These are phyloP conservation scores for Hibiscus syriacus DNA, from an alignment of 345 rosid species.

Conservation along the genomic window DNA sequence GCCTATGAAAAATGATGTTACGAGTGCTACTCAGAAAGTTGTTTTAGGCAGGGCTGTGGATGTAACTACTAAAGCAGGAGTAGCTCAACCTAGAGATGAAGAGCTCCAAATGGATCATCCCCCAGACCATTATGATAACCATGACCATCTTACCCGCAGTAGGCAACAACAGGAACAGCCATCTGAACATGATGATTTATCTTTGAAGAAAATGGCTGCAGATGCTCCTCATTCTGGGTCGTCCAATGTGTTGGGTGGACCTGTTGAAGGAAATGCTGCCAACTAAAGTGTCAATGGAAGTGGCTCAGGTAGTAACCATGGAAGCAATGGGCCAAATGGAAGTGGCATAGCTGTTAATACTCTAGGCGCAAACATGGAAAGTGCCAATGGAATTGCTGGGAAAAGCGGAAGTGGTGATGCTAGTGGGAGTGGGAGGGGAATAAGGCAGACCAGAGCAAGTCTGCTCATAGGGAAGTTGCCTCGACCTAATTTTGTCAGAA, in stretches of 20 bases:
- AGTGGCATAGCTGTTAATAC: slow-evolving; percentile 31
- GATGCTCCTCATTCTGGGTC: slow-evolving; percentile 36
- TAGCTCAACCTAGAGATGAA: slow-evolving; percentile 23
- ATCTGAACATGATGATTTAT: slow-evolving; percentile 23
- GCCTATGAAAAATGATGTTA: slow-evolving; percentile 20
- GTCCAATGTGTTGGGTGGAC: slow-evolving; percentile 32
- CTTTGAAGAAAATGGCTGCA: slow-evolving; percentile 31
- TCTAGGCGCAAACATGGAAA: slow-evolving; percentile 25
- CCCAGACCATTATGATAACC: slow-evolving; percentile 13
- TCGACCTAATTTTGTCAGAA: slow-evolving; percentile 34
- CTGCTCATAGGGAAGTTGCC: slow-evolving; percentile 30
- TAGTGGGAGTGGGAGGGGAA: slow-evolving; percentile 32
- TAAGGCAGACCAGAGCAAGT: slow-evolving; percentile 20
- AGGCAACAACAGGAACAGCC: slow-evolving; percentile 23
- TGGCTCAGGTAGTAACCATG: slow-evolving; percentile 44
- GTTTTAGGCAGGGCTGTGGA: slow-evolving; percentile 21
- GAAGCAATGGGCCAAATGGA: slow-evolving; percentile 41
- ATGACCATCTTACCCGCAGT: slow-evolving; percentile 12
- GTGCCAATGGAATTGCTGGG: slow-evolving; percentile 26
- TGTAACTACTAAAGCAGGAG: background rate
- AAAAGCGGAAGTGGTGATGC: slow-evolving; percentile 33
- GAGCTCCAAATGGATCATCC: slow-evolving; percentile 20
- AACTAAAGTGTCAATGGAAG: slow-evolving; percentile 39
- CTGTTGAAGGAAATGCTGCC: slow-evolving; percentile 28
- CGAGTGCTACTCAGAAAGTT: slow-evolving; percentile 16